These are phyloP conservation scores for Alliaria petiolata DNA, from an alignment of 345 rosid species.

Conservation along the genomic window DNA sequence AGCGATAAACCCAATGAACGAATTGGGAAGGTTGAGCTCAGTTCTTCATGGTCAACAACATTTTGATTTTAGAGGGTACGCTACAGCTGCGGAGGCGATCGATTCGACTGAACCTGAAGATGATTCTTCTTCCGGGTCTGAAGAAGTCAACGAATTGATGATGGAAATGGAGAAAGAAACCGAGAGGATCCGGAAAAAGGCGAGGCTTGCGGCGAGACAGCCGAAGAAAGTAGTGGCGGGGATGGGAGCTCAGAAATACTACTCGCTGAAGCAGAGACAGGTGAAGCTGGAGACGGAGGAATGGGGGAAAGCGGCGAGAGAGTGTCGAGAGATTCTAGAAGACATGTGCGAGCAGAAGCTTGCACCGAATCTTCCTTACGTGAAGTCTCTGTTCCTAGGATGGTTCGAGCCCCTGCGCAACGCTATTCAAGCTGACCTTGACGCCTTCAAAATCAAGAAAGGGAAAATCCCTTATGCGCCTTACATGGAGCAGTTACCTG, in stretches of 20 bases:
- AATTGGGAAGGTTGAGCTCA: conserved; percentile 15
- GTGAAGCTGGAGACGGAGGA: conserved; percentile 87
- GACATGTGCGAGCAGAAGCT: conserved; percentile 97
- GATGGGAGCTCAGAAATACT: conserved; percentile 52
- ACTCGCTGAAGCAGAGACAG: conserved; percentile 56
- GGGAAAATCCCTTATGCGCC: conserved; percentile 44
- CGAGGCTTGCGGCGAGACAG: conserved; percentile 31
- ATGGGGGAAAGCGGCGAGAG: conserved; percentile 86
- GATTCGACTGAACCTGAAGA: conserved; percentile 60
- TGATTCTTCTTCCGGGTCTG: conserved; percentile 65
- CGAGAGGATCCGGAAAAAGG: conserved; percentile 24
- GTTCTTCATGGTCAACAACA: not conserved
- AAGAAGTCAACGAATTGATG: conserved; percentile 56
- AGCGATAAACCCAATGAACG: conserved; percentile 20
- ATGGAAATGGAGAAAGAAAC: conserved; percentile 41
- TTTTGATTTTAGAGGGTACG: conserved; percentile 37
- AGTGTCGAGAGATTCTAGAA: conserved; percentile 69
- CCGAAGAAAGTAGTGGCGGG: conserved; percentile 55
- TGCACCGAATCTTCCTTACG: conserved; percentile 88
- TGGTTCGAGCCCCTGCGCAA: conserved; percentile 93
- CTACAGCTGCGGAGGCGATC: conserved; percentile 56
- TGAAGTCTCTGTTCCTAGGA: conserved; percentile 82
- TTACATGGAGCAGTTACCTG: conserved; percentile 54
- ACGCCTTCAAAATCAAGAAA: conserved; percentile 34
- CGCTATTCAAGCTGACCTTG: conserved; percentile 78